Evolutionary conservation across 192 early-diverging fungal species (phyloP), one percentile per base, ranked within the genome.

Genomic region (Coemansia sp.): DNA sequence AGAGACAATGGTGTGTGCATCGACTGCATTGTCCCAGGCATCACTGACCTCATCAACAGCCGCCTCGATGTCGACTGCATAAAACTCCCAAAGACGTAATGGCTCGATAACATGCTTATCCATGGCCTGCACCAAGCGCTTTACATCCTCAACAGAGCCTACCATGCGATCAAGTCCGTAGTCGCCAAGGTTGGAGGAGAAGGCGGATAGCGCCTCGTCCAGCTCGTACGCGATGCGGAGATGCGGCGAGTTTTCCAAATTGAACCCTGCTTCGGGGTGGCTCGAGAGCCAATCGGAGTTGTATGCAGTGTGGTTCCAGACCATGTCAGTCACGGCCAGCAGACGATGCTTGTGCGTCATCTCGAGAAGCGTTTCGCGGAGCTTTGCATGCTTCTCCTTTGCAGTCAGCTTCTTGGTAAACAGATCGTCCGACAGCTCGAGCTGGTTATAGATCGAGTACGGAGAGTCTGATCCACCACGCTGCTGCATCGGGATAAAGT

Each of bases 291-390:
- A 99, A n/a, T 75, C 79, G n/a, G 93, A 93, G 70, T 97, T 92
- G 78, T 88, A 89, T 24, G 95, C 92, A 21, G 96, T 99, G 81
- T 99, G 98, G 84, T 99, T 99, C 95, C 95, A 99, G 4, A 99
- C 98, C 66, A 99, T 88, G 81, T 99, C 98, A 11, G 94, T 94
- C 44, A 92, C 78, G 45, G 87, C 88, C 44, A 99, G 80, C 58
- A 96, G 85, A 0, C 87, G 88, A 76, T 88, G 88, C 35, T 88
- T 84, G 10, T 86, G 72, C 60, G 88, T 79, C 63, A 95, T 89
- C 39, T 86, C 73, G 20, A 83, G 69, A 45, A 75, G 53, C 30
- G 61, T 62, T 49, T 97, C 68, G 56, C 88, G 69, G 33, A 88
- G 84, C 33, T 82, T 77, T 68, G 90, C 87, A 65, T 92, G 89